Base-by-base conservation (phyloP, 2,329 filamentous ascomycete genomes). In the Epichloe sp. region DNA sequence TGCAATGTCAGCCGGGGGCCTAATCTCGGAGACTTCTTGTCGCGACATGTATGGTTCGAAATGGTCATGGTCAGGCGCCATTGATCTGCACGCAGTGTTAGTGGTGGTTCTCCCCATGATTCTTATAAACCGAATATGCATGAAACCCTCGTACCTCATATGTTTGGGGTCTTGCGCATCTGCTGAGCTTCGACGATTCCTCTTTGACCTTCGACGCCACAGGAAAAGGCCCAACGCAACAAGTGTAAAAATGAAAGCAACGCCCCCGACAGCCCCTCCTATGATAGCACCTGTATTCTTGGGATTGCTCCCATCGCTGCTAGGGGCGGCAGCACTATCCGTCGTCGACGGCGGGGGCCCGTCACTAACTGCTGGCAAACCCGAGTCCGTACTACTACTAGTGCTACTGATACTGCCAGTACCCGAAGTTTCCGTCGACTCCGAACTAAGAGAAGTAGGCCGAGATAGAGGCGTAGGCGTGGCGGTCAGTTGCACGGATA, bases 221-320 rank as follows among this genome's bases (percentile, higher is more conserved):
- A 74, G 63, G 57, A 69, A 76, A 48, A 75, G 58, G 19, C 60
- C 62, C 0, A 77, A 55, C 0, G 68, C 68, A 5, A 69, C 54
- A 6, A 78, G 54, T 6, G 69, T 66, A 8, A 70, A 62, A 2
- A 78, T 54, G 3, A 68, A 68, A 5, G 72, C 75, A 0, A 77
- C 64, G 15, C 74, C 75, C n/a, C 74, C 71, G 41, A 81, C 68
- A 15, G 70, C 71, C 12, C 75, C 77, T 26, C 78, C 78, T 3
- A 80, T 69, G 36, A 80, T 77, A 40, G 73, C 73, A 2, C 73
- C 75, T 0, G 69, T 71, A 45, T 60, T 59, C n/a, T 64, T 65
- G 41, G 66, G 58, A 17, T 52, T 50, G 38, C 60, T 54, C 43
- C 58, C 58, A n/a, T 60, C 54, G 7, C 58, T 57, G 40, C 60